Percentiles rank a stretch among this genome's conserved stretches.
Evolutionary conservation across 1,139 yeast genomes (phyloP).

Genomic region (Hemisphaericaspora xylanilytica): DNA sequence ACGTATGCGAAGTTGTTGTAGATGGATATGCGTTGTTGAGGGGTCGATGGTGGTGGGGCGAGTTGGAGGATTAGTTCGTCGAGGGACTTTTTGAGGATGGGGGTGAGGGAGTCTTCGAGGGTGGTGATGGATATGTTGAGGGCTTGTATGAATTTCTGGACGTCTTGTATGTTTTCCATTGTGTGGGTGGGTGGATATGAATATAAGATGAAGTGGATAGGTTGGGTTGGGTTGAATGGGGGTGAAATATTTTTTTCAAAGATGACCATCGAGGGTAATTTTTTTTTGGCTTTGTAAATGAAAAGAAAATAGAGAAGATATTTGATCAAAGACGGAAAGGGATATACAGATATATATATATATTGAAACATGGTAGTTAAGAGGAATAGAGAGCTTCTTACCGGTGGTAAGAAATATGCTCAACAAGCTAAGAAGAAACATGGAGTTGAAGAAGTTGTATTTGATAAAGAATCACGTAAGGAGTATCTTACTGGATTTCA

Average conservation of each 20-base stretch:
- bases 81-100: constrained; percentile 34
- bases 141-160: constrained; percentile 24
- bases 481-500: constrained; percentile 95
- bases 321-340: background rate
- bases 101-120: constrained; percentile 29
- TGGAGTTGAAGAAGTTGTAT: constrained; percentile 76
- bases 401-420: constrained; percentile 85
- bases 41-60: constrained; percentile 18
- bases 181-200: background rate
- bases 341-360: background rate
- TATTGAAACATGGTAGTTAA: constrained; percentile 15
- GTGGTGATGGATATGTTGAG: constrained; percentile 31
- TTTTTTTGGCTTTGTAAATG: background rate
- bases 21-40: constrained; percentile 35
- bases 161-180: constrained; percentile 46
- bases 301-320: background rate
- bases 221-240: background rate
- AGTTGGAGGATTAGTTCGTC: constrained; percentile 29
- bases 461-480: constrained; percentile 68
- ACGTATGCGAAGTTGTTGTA: constrained; percentile 46
- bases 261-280: constrained; percentile 3
- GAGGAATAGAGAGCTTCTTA: constrained; percentile 77
- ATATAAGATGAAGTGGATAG: too few species aligned
- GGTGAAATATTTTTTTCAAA: background rate
- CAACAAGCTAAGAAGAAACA: constrained; percentile 59